Conservation (phyloP, 805 yeast genomes). For the Kregervanrija delftensis region DNA sequence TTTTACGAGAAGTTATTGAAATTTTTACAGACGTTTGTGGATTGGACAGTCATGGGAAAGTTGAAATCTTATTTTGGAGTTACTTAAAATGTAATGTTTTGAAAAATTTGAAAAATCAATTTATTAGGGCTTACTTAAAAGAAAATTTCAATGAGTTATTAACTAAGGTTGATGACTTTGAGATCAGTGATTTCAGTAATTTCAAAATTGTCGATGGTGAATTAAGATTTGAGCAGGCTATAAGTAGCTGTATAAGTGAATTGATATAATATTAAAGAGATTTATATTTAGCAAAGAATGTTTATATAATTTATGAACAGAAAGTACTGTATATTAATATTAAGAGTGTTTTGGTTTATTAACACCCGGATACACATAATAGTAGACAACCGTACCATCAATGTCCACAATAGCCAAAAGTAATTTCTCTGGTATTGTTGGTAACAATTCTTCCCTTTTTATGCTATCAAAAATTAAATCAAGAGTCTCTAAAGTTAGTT, state of each 20-base stretch:
- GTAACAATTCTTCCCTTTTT: conserved; percentile 11
- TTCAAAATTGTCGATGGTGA: neutral
- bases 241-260: neutral
- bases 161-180: neutral
- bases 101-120: conserved; percentile 34
- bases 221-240: neutral
- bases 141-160: conserved; percentile 27
- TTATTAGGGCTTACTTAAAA: conserved; percentile 30
- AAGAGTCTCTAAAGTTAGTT: conserved; percentile 32
- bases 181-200: neutral
- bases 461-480: conserved; percentile 32
- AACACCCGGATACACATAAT: conserved; percentile 59
- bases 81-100: conserved; percentile 25
- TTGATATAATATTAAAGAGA: neutral
- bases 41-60: conserved; percentile 10
- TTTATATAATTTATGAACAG: neutral
- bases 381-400: conserved; percentile 69
- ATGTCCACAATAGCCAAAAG: conserved; percentile 50
- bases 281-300: neutral
- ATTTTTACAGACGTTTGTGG: conserved; percentile 1
- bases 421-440: conserved; percentile 32
- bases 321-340: neutral
- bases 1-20: conserved; percentile 15
- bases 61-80: conserved; percentile 35
- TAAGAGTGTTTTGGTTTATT: conserved; percentile 44